Evolutionary conservation across 495 filamentous ascomycete genomes (phyloP), one percentile per base, ranked within the genome.

Genomic region (Penicillium tannophilum): DNA sequence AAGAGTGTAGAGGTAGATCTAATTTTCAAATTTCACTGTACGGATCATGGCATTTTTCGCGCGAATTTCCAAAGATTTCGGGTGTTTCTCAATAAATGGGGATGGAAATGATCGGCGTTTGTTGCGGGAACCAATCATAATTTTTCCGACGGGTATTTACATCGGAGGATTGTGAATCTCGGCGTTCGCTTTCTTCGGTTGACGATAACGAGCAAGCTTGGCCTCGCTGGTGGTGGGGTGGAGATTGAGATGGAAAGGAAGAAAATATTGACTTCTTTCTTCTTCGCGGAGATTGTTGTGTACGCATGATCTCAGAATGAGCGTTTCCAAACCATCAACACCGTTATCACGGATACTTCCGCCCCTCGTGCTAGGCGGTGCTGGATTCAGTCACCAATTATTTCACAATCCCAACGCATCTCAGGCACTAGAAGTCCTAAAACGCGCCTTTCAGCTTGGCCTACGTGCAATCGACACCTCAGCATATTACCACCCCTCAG

Each of bases 401-500:
- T 87, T 91, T 62, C 60, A 76, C 9, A 83, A 92, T 67, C 88
- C 90, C 1, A 84, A 78, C 58, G 68, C 77, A 19, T 78, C 92
- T 26, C 89, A 90, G 58, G 87, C 89, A 16, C 81, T 80, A 41
- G 74, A 78, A 50, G 88, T 96, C 44, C 84, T 96, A 35, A 76
- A 86, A 50, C 79, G 79, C 33, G 90, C 92, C 8, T 80, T 96
- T 30, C 72, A 82, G 42, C 79, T 85, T 23, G 90, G 89, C 53
- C 78, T 96, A 52, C 78, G 78, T 35, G 90, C 88, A 42, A 94
- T 96, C 76, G 92, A 96, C 76, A 96, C 92, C 1, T 92, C 88
- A 4, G 91, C 92, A 0, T 96, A 96, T 80, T 96, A 96, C 72
- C 92, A 92, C 8, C 92, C 92, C 1, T 87, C 90, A 24, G 92